Conservation (phyloP, 495 filamentous ascomycete species). For the Filosporella fistucella region DNA sequence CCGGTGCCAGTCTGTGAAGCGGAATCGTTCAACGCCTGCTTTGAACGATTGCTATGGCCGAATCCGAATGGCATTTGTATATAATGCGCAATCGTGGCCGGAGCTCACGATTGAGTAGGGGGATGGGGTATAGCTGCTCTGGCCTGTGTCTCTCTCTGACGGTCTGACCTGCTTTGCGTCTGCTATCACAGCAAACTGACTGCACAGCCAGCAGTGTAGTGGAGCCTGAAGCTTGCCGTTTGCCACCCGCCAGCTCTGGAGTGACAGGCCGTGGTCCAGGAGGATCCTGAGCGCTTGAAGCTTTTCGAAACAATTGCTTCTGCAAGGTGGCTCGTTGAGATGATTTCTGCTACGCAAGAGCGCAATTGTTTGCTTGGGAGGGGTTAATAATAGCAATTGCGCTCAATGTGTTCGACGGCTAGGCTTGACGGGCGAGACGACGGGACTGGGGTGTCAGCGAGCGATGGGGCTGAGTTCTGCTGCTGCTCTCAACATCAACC, state of each 20-base stretch:
- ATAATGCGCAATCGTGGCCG: constrained; percentile 13
- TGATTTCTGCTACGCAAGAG: background rate
- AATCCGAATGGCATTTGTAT: constrained; percentile 25
- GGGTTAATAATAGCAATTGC: constrained; percentile 6
- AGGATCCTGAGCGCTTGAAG: background rate
- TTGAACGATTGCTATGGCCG: constrained; percentile 28
- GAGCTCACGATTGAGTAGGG: constrained; percentile 22
- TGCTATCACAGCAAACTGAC: background rate
- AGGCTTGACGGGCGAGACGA: background rate
- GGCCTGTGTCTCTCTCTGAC: background rate
- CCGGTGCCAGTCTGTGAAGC: constrained; percentile 8
- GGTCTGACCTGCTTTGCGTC: background rate
- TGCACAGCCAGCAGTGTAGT: constrained; percentile 7
- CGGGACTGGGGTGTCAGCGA: background rate
- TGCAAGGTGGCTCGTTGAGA: background rate
- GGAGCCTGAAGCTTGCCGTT: background rate
- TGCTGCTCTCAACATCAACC: background rate
- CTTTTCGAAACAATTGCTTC: constrained; percentile 3
- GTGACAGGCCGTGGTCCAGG: background rate
- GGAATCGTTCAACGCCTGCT: constrained; percentile 25
- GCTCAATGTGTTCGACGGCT: background rate
- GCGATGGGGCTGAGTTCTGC: background rate
- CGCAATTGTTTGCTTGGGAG: background rate
- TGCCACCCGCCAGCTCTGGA: background rate
- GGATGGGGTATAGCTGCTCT: background rate